These are phyloP conservation scores for Ophiostoma angusticollis DNA, from an alignment of 2,329 filamentous ascomycete species.

Conservation along the genomic window DNA sequence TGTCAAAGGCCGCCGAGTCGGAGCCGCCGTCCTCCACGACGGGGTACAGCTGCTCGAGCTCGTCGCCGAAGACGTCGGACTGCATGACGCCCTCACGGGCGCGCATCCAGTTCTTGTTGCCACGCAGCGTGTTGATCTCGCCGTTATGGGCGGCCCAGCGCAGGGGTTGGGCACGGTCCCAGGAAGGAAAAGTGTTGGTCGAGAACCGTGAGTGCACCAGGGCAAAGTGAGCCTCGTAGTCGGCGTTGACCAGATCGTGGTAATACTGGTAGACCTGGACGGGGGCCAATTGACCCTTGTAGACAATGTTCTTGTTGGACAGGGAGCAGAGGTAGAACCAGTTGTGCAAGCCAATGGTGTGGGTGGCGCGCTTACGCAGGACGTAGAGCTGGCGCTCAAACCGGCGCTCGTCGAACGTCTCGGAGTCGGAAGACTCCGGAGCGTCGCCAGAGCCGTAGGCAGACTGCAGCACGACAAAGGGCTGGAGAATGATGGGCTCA, in stretches of 20 bases:
- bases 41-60: constrained; percentile 80
- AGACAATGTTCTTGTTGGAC: constrained; percentile 97
- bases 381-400: constrained; percentile 94
- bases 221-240: constrained; percentile 95
- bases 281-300: constrained; percentile 92
- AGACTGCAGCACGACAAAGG: constrained; percentile 78
- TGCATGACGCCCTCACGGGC: constrained; percentile 90
- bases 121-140: constrained; percentile 93
- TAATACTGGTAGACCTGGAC: constrained; percentile 97
- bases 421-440: constrained; percentile 65
- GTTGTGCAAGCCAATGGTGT: constrained; percentile 89
- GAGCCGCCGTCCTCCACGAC: constrained; percentile 95
- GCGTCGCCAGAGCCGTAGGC: constrained; percentile 72
- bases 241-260: constrained; percentile 89
- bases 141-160: constrained; percentile 97
- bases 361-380: constrained; percentile 85
- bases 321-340: constrained; percentile 98
- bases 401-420: constrained; percentile 67
- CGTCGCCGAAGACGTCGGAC: constrained; percentile 83
- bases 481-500: constrained; percentile 90
- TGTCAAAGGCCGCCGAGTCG: constrained; percentile 94
- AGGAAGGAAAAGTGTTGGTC: constrained; percentile 95
- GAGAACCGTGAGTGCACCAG: constrained; percentile 95
- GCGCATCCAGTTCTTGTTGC: constrained; percentile 99
- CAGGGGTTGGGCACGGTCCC: constrained; percentile 92